Conservation (phyloP, 2,329 filamentous ascomycete species). For the Phialocephala sp. region DNA sequence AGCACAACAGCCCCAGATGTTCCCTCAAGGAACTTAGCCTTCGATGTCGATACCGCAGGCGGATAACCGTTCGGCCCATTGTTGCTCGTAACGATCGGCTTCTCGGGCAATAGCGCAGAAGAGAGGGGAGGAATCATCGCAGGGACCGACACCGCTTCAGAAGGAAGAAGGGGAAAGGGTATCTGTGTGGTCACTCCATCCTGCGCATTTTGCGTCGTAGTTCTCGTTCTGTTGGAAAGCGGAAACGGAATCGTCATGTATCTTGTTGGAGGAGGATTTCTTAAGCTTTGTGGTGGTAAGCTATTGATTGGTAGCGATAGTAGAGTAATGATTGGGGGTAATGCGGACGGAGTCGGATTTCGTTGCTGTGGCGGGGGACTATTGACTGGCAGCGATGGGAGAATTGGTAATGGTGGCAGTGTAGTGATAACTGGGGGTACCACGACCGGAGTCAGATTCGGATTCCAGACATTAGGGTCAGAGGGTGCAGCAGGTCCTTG, state of each 20-base stretch:
- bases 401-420: neutral
- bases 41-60: too few species aligned
- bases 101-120: too few species aligned
- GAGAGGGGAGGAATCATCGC: too few species aligned
- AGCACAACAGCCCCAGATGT: neutral
- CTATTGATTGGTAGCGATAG: too few species aligned
- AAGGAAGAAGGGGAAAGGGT: neutral
- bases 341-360: neutral
- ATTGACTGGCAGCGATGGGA: neutral
- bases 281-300: neutral
- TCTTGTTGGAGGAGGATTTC: neutral
- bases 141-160: neutral
- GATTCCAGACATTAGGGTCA: neutral
- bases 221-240: neutral
- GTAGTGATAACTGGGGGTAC: neutral
- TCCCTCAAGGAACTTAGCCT: too few species aligned
- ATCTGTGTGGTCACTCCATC: neutral
- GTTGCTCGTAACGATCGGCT: too few species aligned
- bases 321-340: too few species aligned
- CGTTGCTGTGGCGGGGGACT: neutral
- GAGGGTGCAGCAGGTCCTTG: neutral
- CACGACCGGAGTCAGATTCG: too few species aligned
- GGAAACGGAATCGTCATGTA: neutral
- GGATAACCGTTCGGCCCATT: too few species aligned
- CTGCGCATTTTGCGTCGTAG: neutral